Conservation (phyloP, 148 eudicot species). For the Cornus suecica region DNA sequence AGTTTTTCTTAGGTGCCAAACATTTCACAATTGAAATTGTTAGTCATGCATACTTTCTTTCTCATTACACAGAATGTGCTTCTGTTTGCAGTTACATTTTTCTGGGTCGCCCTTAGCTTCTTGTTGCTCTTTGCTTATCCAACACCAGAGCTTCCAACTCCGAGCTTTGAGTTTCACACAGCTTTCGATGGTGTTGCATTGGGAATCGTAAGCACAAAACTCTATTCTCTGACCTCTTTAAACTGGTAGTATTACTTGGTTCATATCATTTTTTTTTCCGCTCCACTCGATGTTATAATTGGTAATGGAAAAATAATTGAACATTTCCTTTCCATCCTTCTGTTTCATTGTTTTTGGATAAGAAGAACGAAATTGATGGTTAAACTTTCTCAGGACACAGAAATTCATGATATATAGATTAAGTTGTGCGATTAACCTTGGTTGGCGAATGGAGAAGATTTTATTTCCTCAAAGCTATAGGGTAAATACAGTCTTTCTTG, state of each 20-base stretch:
- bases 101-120: constrained; percentile 92
- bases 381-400: not conserved
- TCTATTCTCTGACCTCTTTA: not conserved
- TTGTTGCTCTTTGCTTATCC: constrained; percentile 91
- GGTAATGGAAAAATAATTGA: too few relatives aligned
- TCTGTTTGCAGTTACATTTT: constrained; percentile 65
- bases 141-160: constrained; percentile 88
- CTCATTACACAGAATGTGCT: not conserved
- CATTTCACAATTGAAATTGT: not conserved
- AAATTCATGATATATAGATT: not conserved
- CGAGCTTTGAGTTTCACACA: constrained; percentile 91
- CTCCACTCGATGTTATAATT: not conserved
- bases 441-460: not conserved
- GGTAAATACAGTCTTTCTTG: not conserved
- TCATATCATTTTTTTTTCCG: not conserved
- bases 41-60: constrained; percentile 3
- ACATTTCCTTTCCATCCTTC: too few relatives aligned
- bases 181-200: constrained; percentile 91
- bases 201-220: constrained; percentile 74
- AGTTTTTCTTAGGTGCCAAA: not conserved
- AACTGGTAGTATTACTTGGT: not conserved
- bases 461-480: not conserved
- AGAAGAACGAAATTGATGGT: not conserved
- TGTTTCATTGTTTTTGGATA: not conserved
- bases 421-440: not conserved